phyloP scores from a whole-genome alignment of 257 asterid species.

The Henckelia pumila region DNA sequence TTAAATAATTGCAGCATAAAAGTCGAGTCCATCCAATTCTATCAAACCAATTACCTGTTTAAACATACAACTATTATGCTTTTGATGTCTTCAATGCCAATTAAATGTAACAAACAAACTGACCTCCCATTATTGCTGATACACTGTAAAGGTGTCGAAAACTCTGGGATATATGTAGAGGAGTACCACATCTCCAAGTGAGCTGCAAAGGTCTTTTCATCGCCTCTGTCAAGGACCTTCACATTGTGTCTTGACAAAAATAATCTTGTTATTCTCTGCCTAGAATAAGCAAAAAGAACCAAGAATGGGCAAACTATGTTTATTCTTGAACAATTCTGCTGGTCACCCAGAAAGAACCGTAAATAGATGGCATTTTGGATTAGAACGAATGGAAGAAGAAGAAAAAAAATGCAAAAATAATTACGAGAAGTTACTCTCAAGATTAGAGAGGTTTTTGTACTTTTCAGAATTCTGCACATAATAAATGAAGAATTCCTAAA shows the following conservation, averaged over 20 bases:
- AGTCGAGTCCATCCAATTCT: constrained; percentile 84
- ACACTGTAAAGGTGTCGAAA: constrained; percentile 52
- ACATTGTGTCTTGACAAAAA: constrained; percentile 57
- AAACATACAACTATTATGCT: constrained; percentile 3
- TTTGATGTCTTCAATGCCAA: neutral
- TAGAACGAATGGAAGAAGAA: no score
- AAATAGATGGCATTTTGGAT: no score
- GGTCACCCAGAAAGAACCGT: no score
- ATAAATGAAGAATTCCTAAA: no score
- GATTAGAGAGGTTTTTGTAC: no score
- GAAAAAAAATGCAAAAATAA: no score
- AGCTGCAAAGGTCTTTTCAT: constrained; percentile 54
- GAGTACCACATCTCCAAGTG: constrained; percentile 74
- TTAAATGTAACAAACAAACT: constrained; percentile 17
- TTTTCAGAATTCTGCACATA: no score
- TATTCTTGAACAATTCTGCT: constrained; percentile 54
- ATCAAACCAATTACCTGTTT: constrained; percentile 63
- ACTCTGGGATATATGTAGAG: constrained; percentile 59
- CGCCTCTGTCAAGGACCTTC: constrained; percentile 59
- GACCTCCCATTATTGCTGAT: constrained; percentile 89
- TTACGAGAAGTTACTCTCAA: no score
- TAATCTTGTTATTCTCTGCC: constrained; percentile 78
- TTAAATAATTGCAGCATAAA: constrained; percentile 54
- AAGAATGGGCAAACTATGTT: constrained; percentile 59
- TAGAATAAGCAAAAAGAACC: constrained; percentile 71